Percentiles rank a stretch among this genome's conserved stretches.
Conservation (phyloP, 306 rosid species). For the Ochetophila trinervis region DNA sequence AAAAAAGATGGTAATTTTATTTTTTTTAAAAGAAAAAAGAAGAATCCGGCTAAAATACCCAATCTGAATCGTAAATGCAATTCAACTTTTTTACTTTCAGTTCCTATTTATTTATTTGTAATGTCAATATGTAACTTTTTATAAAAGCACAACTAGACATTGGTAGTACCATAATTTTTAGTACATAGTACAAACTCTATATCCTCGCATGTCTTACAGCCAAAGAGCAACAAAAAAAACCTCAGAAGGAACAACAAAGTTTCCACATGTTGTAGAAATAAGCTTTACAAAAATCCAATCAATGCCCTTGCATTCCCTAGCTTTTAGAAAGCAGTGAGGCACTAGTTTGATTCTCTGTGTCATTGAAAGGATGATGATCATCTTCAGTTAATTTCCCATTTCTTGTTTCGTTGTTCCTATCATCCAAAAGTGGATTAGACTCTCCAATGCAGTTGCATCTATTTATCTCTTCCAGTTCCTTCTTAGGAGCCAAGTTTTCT, state of each 20-base stretch:
- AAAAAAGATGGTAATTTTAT: neutral
- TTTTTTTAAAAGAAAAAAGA: no score
- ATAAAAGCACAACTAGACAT: no score
- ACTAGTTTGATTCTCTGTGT: constrained; percentile 33
- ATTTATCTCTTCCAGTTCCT: constrained; percentile 51
- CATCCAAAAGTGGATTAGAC: constrained; percentile 43
- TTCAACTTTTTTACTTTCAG: no score
- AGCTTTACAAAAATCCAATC: neutral
- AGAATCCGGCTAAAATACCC: no score
- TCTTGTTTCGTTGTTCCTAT: constrained; percentile 29
- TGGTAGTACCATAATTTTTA: neutral
- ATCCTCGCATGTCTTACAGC: neutral
- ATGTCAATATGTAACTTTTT: no score
- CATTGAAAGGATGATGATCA: constrained; percentile 71
- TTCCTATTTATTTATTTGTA: no score
- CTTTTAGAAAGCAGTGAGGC: constrained; percentile 52
- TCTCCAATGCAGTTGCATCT: constrained; percentile 44
- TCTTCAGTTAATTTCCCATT: constrained; percentile 32
- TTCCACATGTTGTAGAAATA: neutral
- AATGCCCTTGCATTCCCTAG: neutral
- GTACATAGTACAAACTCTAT: neutral
- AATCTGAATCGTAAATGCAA: no score
- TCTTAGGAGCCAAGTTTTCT: constrained; percentile 57
- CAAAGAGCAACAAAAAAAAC: neutral
- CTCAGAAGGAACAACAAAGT: neutral